Evolutionary conservation across 768 basidiomycete genomes (phyloP).

Genomic region (Rhodotorula babjevae): DNA sequence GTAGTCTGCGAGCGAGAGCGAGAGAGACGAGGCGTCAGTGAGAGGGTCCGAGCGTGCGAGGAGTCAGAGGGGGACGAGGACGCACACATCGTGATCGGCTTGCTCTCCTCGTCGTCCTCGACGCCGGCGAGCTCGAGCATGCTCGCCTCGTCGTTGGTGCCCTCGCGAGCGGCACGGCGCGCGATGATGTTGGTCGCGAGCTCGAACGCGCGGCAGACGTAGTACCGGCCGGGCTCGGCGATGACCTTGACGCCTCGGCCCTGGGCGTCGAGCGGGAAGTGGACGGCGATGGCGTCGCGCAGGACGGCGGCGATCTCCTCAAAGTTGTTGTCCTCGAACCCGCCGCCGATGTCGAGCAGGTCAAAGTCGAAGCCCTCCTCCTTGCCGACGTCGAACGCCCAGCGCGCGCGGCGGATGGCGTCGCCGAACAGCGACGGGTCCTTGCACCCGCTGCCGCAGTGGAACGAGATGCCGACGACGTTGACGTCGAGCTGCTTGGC

Average conservation of each 20-base stretch:
- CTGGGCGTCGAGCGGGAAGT: conserved; percentile 65
- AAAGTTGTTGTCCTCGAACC: conserved; percentile 85
- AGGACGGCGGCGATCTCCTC: conserved; percentile 71
- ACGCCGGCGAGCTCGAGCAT: conserved; percentile 34
- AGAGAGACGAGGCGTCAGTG: not conserved
- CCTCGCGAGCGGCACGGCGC: conserved; percentile 57
- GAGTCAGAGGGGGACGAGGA: conserved; percentile 36
- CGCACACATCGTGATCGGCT: conserved; percentile 82
- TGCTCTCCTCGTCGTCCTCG: conserved; percentile 45
- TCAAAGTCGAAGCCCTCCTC: conserved; percentile 74
- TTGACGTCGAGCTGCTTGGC: conserved; percentile 73
- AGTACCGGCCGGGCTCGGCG: conserved; percentile 92
- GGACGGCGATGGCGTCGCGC: conserved; percentile 62
- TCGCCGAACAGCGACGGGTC: conserved; percentile 85
- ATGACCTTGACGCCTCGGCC: conserved; percentile 65
- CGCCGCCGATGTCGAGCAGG: conserved; percentile 89
- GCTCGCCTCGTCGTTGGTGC: conserved; percentile 46
- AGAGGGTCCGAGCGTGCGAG: not conserved
- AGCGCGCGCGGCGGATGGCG: conserved; percentile 74
- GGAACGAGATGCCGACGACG: conserved; percentile 93
- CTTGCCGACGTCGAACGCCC: conserved; percentile 80
- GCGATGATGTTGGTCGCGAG: conserved; percentile 92
- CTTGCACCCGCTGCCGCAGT: conserved; percentile 95
- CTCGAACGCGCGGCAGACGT: conserved; percentile 59
- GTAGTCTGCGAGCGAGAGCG: conserved; percentile 62